Conservation (phyloP, 192 early-diverging fungal genomes). For the Linnemannia exigua region DNA sequence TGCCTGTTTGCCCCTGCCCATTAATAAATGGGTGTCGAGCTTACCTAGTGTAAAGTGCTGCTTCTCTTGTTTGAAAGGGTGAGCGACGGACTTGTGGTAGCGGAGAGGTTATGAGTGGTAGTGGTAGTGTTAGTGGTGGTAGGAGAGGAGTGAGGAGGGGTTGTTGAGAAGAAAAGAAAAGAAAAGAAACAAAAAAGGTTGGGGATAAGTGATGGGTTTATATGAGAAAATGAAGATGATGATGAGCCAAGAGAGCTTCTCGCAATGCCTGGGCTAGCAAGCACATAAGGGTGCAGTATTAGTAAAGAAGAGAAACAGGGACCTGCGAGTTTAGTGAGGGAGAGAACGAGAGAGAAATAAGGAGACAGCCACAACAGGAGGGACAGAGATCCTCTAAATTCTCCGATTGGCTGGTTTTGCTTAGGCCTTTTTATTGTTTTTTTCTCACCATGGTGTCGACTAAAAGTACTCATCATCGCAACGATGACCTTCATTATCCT, state of each 20-base stretch:
- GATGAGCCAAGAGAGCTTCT: no score
- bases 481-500: no score
- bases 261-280: no score
- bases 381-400: neutral
- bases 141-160: neutral
- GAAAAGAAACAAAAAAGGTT: neutral
- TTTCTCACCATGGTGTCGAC: neutral
- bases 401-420: constrained; percentile 11
- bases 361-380: neutral
- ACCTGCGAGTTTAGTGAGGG: no score
- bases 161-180: neutral
- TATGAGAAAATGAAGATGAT: neutral
- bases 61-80: no score
- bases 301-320: no score
- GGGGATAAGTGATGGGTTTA: neutral
- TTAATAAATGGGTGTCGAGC: neutral
- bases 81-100: neutral
- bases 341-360: no score
- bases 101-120: no score
- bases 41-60: no score
- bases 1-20: neutral
- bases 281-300: no score
- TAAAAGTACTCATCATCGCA: neutral
- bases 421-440: neutral
- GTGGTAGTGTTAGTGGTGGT: neutral